A percentile compares a stretch with the other conserved stretches of the same genome.
phyloP scores from a whole-genome alignment of 257 asterid genomes.

The Buddleja alternifolia region DNA sequence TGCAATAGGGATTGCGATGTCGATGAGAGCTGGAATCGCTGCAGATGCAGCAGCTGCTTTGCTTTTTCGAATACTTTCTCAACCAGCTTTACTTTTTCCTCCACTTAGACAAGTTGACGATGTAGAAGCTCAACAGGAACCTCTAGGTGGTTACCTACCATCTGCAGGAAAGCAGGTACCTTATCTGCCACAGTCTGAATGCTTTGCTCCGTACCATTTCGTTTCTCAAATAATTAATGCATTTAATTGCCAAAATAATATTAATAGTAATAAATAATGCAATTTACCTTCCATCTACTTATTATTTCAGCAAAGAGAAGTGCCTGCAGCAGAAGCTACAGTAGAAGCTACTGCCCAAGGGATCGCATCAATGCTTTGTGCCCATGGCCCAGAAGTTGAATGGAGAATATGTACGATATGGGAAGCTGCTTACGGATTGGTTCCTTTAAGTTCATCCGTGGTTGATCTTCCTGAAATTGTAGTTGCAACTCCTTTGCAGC shows the following conservation, averaged over 20 bases:
- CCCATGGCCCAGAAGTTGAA: conserved; percentile 91
- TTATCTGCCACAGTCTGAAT: conserved; percentile 30
- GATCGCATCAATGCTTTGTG: conserved; percentile 92
- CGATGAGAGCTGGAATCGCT: conserved; percentile 79
- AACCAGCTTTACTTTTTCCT: conserved; percentile 86
- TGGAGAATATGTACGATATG: conserved; percentile 91
- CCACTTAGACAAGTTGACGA: conserved; percentile 74
- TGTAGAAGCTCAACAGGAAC: conserved; percentile 51
- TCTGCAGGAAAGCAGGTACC: conserved; percentile 58
- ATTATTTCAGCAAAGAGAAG: conserved; percentile 56
- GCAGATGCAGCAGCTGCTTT: conserved; percentile 95
- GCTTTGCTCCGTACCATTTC: conserved; percentile 22
- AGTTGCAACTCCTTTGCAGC: conserved; percentile 81
- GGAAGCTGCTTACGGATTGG: conserved; percentile 95
- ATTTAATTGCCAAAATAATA: no score
- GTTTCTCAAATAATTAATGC: conserved; percentile 15
- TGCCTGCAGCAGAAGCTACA: conserved; percentile 68
- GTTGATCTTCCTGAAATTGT: conserved; percentile 86
- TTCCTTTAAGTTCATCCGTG: conserved; percentile 75
- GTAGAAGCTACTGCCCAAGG: conserved; percentile 91
- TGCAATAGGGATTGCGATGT: conserved; percentile 87
- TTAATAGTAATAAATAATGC: no score
- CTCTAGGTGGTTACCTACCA: conserved; percentile 42
- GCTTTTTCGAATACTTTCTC: conserved; percentile 86
- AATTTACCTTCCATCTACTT: conserved; percentile 19